A percentile compares a stretch with the other conserved stretches of the same genome.
Evolutionary conservation across 106 monocot species (phyloP).

Genomic region (Apostasia shenzhenica): DNA sequence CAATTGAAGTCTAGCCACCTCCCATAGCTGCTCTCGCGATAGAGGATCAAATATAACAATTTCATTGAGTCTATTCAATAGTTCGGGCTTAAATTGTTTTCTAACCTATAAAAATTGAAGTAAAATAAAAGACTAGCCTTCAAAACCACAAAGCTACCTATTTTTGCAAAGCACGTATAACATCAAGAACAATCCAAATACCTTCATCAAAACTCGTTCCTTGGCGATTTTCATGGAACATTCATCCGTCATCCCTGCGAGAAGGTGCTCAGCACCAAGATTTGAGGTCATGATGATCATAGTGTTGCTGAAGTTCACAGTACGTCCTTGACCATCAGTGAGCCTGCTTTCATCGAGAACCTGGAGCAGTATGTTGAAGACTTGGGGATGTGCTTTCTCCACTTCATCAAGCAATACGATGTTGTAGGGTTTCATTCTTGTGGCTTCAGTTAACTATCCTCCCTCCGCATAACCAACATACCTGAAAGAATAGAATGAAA

Average conservation of each 20-base stretch:
- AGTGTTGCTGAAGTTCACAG: constrained; percentile 61
- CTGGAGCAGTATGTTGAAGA: constrained; percentile 63
- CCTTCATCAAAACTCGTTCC: constrained; percentile 53
- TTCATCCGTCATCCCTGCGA: constrained; percentile 37
- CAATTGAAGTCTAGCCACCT: constrained; percentile 67
- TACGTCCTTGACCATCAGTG: constrained; percentile 68
- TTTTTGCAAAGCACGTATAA: not conserved
- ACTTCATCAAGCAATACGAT: constrained; percentile 72
- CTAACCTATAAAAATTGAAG: constrained; percentile 22
- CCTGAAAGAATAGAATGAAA: constrained; percentile 10
- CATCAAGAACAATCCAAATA: not conserved
- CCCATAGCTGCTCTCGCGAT: constrained; percentile 58
- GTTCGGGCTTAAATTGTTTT: constrained; percentile 56
- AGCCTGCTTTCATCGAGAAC: constrained; percentile 70
- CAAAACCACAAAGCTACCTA: no score
- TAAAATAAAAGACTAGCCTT: not conserved
- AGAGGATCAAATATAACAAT: constrained; percentile 72
- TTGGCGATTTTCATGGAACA: constrained; percentile 42
- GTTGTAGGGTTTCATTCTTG: constrained; percentile 55
- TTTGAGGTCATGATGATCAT: constrained; percentile 79
- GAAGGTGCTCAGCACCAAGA: constrained; percentile 71
- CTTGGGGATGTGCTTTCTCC: constrained; percentile 65
- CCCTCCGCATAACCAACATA: constrained; percentile 76
- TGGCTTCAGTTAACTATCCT: constrained; percentile 58
- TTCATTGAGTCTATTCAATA: constrained; percentile 63